These are phyloP conservation scores for Pulveroboletus sp. DNA, from an alignment of 768 basidiomycete species.

Conservation along the genomic window DNA sequence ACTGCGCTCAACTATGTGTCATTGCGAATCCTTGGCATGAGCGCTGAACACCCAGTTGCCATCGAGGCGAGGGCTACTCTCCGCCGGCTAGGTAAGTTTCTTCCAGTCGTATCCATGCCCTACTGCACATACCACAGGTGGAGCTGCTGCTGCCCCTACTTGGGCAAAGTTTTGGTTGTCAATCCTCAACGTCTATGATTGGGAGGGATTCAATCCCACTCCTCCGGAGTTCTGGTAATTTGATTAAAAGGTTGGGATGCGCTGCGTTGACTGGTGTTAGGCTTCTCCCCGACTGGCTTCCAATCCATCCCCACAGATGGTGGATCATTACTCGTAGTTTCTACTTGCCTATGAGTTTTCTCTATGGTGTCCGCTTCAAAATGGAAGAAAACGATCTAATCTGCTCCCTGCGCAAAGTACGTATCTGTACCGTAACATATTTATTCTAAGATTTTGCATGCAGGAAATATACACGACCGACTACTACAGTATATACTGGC, in stretches of 20 bases:
- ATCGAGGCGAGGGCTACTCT: constrained; percentile 76
- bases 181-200: constrained; percentile 89
- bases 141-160: constrained; percentile 70
- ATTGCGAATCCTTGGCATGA: constrained; percentile 80
- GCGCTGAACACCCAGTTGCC: constrained; percentile 80
- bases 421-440: constrained; percentile 6
- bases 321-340: constrained; percentile 95
- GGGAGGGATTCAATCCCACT: constrained; percentile 90
- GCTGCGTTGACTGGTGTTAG: constrained; percentile 36
- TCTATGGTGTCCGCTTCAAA: constrained; percentile 67
- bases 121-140: constrained; percentile 44
- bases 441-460: background rate
- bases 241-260: background rate
- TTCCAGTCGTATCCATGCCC: background rate
- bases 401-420: constrained; percentile 67
- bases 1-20: constrained; percentile 90
- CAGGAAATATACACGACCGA: constrained; percentile 84
- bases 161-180: constrained; percentile 99
- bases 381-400: constrained; percentile 75
- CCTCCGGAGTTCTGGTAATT: constrained; percentile 86
- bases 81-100: constrained; percentile 67
- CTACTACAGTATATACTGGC: constrained; percentile 85
- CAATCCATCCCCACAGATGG: constrained; percentile 93
- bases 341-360: constrained; percentile 88
- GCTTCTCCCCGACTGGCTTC: constrained; percentile 86